Evolutionary conservation across 345 rosid species (phyloP).

Genomic region (Eucalyptus urophylla): DNA sequence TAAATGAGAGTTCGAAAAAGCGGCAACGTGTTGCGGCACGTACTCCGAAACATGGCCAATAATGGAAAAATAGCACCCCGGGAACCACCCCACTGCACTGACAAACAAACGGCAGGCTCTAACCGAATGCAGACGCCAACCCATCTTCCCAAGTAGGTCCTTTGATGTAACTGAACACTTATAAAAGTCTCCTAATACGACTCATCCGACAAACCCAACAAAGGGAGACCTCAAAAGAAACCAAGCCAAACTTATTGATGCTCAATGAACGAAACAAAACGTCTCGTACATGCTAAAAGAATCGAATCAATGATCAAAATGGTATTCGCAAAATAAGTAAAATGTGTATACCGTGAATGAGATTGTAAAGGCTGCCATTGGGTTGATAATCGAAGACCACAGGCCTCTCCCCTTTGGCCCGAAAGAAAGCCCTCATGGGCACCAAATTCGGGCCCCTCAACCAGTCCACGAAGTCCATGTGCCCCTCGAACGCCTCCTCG

Average conservation of each 20-base stretch:
- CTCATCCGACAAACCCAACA: neutral
- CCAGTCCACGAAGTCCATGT: too few species aligned
- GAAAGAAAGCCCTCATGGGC: too few species aligned
- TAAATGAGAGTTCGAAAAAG: neutral
- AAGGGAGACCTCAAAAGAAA: neutral
- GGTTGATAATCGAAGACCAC: too few species aligned
- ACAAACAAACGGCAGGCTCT: neutral
- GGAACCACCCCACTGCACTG: neutral
- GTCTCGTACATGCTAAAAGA: too few species aligned
- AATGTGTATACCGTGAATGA: too few species aligned
- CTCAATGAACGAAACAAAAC: too few species aligned
- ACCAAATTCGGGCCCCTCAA: too few species aligned
- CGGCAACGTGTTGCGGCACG: neutral
- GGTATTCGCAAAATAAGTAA: too few species aligned
- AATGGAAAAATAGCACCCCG: neutral
- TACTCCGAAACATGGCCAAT: neutral
- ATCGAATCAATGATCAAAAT: too few species aligned
- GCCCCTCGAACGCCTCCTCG: too few species aligned
- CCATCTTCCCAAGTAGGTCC: neutral
- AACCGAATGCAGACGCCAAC: neutral
- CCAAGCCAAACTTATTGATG: neutral
- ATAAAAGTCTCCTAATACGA: neutral
- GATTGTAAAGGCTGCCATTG: too few species aligned
- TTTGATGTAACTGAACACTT: neutral
- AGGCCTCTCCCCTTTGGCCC: too few species aligned